These are phyloP conservation scores for Fusarium denticulatum DNA, from an alignment of 2,329 filamentous ascomycete genomes.

Conservation along the genomic window DNA sequence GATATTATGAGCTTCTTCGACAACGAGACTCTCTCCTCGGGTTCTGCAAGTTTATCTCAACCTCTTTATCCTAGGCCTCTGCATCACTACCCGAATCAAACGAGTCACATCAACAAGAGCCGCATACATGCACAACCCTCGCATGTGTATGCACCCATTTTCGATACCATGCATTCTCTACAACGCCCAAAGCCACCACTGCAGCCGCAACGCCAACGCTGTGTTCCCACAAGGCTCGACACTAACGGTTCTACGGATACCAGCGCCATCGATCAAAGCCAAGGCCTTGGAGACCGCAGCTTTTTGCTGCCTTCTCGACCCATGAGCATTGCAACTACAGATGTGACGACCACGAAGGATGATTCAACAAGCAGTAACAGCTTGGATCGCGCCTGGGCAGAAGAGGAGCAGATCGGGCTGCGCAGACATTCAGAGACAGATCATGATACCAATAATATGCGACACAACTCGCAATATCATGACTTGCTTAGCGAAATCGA, in stretches of 20 bases:
- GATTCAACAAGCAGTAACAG: constrained; percentile 9
- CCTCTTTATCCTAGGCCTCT: constrained; percentile 31
- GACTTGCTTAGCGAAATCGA: constrained; percentile 39
- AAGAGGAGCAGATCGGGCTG: constrained; percentile 33
- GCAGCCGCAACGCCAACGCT: constrained; percentile 19
- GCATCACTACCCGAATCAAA: constrained; percentile 28
- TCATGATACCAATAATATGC: constrained; percentile 11
- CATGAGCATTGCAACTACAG: constrained; percentile 38
- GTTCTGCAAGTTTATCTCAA: constrained; percentile 33
- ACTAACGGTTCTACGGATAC: constrained; percentile 15
- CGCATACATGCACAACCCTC: constrained; percentile 29
- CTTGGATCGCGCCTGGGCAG: constrained; percentile 23
- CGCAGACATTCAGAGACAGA: constrained; percentile 23
- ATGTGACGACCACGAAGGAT: constrained; percentile 22
- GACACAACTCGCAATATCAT: constrained; percentile 27
- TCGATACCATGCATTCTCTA: constrained; percentile 30
- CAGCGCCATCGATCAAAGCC: constrained; percentile 9
- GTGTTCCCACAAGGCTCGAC: constrained; percentile 26
- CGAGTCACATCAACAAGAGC: constrained; percentile 17
- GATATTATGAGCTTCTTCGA: constrained; percentile 44
- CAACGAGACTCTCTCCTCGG: constrained; percentile 41
- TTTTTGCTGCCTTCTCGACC: constrained; percentile 41
- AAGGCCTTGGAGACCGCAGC: constrained; percentile 33
- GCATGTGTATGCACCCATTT: constrained; percentile 31
- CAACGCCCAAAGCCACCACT: constrained; percentile 25